These are phyloP conservation scores for Zalaria obscura DNA, from an alignment of 2,329 filamentous ascomycete species.

Conservation along the genomic window DNA sequence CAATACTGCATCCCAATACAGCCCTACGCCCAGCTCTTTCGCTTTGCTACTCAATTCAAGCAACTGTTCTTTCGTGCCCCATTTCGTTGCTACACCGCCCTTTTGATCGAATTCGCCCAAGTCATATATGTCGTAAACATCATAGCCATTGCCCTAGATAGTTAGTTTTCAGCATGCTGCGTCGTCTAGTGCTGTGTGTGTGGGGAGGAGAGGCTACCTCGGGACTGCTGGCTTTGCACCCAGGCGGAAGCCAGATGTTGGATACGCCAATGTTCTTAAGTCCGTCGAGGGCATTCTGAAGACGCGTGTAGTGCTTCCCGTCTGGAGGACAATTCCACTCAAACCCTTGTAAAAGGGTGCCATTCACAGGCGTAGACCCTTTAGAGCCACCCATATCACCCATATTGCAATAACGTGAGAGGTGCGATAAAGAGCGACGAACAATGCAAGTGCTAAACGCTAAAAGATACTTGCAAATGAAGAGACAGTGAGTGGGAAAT, in stretches of 20 bases:
- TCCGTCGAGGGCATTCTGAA: constrained; percentile 36
- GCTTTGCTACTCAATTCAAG: constrained; percentile 36
- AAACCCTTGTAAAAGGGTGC: constrained; percentile 51
- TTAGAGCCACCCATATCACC: background rate
- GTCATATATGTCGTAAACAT: constrained; percentile 43
- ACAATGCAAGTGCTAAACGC: background rate
- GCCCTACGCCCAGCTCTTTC: constrained; percentile 36
- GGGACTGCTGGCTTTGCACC: constrained; percentile 47
- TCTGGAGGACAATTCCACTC: constrained; percentile 57
- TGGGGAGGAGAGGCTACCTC: constrained; percentile 3
- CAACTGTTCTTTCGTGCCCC: constrained; percentile 50
- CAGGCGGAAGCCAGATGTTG: constrained; percentile 53
- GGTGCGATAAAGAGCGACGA: background rate
- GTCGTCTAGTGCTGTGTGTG: too few relatives aligned
- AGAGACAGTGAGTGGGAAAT: too few relatives aligned
- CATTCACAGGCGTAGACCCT: constrained; percentile 12
- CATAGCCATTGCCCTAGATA: constrained; percentile 44
- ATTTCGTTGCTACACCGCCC: constrained; percentile 47
- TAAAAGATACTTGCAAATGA: too few relatives aligned
- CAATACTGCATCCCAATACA: constrained; percentile 57
- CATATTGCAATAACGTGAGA: too few relatives aligned
- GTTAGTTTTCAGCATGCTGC: background rate
- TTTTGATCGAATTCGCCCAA: constrained; percentile 57
- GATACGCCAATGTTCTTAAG: constrained; percentile 47
- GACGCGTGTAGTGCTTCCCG: constrained; percentile 46